Percentiles rank a stretch among this genome's conserved stretches.
phyloP scores from a whole-genome alignment of 805 yeast species.

The Saccharomycopsis fibuligera region DNA sequence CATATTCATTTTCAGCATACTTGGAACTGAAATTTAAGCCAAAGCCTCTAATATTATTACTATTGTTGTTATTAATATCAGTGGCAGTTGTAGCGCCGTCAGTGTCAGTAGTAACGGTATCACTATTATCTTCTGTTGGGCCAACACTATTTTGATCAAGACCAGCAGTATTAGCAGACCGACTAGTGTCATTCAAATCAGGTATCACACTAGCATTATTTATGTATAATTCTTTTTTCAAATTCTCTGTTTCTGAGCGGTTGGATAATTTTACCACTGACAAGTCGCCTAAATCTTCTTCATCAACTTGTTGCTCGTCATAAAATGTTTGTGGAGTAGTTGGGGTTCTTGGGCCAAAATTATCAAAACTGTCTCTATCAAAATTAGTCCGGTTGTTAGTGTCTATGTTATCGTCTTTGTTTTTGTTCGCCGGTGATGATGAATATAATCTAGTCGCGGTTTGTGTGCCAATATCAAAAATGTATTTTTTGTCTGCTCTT shows the following conservation, averaged over 20 bases:
- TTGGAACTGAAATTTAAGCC: slow-evolving; percentile 33
- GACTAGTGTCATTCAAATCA: slow-evolving; percentile 25
- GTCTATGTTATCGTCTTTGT: not conserved
- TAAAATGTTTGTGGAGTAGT: slow-evolving; percentile 27
- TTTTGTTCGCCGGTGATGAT: not conserved
- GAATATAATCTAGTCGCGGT: slow-evolving; percentile 19
- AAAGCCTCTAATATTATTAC: slow-evolving; percentile 27
- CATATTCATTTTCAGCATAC: slow-evolving; percentile 22
- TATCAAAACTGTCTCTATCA: slow-evolving; percentile 11
- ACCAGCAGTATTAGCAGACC: not conserved
- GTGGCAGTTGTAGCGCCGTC: slow-evolving; percentile 4
- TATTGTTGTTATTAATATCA: not conserved
- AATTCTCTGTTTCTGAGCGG: slow-evolving; percentile 37
- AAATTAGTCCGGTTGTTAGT: too few species aligned
- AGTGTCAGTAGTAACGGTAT: not conserved
- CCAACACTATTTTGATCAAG: too few species aligned
- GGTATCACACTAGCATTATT: slow-evolving; percentile 37
- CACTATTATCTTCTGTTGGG: not conserved
- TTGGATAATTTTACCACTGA: slow-evolving; percentile 52
- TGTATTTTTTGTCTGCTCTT: slow-evolving; percentile 35
- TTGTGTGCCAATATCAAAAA: slow-evolving; percentile 38
- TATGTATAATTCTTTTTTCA: slow-evolving; percentile 35
- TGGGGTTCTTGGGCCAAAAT: slow-evolving; percentile 2
- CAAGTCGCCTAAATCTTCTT: slow-evolving; percentile 73
- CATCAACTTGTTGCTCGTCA: slow-evolving; percentile 25